Evolutionary conservation across 1,139 yeast genomes (phyloP), one percentile per base, ranked within the genome.

Genomic region (Chernovozyma sophiae-reginae): DNA sequence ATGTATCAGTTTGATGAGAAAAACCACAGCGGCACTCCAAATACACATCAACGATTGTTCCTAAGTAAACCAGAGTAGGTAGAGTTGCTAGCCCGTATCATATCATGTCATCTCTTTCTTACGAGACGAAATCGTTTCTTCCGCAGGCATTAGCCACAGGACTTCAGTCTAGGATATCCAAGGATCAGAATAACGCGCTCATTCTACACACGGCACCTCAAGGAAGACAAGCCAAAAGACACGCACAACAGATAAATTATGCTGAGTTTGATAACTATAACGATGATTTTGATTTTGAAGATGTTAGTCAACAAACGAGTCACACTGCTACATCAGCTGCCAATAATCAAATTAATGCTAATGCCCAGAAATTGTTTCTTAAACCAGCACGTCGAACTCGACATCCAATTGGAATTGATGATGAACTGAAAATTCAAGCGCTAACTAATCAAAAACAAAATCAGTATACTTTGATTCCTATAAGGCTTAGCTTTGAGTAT

Each of bases 91-190:
- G n/a, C n/a, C n/a, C n/a, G n/a, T n/a, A n/a, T n/a, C n/a, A n/a
- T n/a, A 20, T 5, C 8, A 45, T 43, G 46, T 35, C 45, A 25
- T 41, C 46, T 24, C 39, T 52, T 30, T 43, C 52, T 10, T 52
- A 44, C 31, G 50, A 49, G 25, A 41, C 37, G 26, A 51, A 49
- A 15, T 42, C 60, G 4, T 61, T 73, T 35, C 64, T 72, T 29
- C 92, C 95, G 1, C 96, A 86, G 62, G 95, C 89, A 0, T 67
- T 81, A 40, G 68, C 84, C 15, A 79, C 92, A 1, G 84, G 87
- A 25, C 74, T 83, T 44, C 70, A 79, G 31, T 76, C 84, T 37
- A 69, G 95, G 44, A 65, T 84, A 25, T 68, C 79, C 35, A 74
- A 79, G 42, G 81, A 80, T 47, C 79, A 79, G 10, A 82, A 90